Percentiles rank a stretch among this genome's conserved stretches.
Evolutionary conservation across 768 basidiomycete genomes (phyloP).

Genomic region (Kwoniella mangroviensis): DNA sequence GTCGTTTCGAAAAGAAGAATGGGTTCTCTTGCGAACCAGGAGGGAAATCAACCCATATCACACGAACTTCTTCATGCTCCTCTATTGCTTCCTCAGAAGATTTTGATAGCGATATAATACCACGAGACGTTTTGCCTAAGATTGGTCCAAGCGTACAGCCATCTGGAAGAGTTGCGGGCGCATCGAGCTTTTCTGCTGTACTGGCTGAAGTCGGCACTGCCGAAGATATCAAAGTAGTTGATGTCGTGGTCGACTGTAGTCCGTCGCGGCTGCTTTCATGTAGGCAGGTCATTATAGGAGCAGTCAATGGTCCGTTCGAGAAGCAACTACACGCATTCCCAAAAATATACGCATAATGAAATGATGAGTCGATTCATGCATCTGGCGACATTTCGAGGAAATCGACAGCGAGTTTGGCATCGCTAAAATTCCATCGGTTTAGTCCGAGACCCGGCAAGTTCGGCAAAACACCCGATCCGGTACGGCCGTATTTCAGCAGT

Average conservation of each 20-base stretch:
- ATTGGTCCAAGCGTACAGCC: constrained; percentile 27
- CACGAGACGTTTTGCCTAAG: constrained; percentile 6
- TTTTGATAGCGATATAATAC: neutral
- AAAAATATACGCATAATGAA: no score
- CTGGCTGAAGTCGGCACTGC: neutral
- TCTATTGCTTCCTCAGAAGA: neutral
- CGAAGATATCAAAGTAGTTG: neutral
- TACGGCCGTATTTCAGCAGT: no score
- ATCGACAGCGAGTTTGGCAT: no score
- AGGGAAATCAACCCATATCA: constrained; percentile 53
- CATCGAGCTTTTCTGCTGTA: neutral
- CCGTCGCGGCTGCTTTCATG: no score
- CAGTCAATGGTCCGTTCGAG: no score
- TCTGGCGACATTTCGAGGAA: no score
- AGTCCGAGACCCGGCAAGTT: no score
- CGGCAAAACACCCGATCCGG: no score
- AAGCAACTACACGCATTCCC: no score
- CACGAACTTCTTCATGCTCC: constrained; percentile 1
- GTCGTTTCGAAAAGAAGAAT: constrained; percentile 31
- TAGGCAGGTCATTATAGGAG: no score
- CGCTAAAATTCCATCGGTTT: no score
- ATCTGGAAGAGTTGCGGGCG: constrained; percentile 12
- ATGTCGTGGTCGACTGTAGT: neutral
- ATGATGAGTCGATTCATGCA: no score
- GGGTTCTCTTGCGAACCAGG: constrained; percentile 42